Evolutionary conservation across 495 filamentous ascomycete species (phyloP).

Genomic region (Neurospora sp.): DNA sequence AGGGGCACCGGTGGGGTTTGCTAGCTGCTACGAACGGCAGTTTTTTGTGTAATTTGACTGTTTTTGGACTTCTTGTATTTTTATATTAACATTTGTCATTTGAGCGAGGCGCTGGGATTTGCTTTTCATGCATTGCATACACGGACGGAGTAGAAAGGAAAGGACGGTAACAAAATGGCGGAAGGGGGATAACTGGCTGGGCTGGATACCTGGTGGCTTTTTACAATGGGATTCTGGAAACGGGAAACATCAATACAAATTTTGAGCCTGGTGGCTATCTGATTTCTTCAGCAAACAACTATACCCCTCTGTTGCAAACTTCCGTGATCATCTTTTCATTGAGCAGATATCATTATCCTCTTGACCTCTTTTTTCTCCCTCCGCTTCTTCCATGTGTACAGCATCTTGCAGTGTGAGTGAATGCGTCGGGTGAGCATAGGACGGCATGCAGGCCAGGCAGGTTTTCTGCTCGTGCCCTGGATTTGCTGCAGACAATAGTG

Average conservation of each 20-base stretch:
- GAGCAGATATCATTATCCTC: not conserved
- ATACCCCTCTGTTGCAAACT: not conserved
- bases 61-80: not conserved
- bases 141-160: not conserved
- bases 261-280: not conserved
- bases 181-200: not conserved
- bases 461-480: not conserved
- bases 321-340: not conserved
- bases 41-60: not conserved
- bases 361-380: not conserved
- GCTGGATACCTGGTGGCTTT: not conserved
- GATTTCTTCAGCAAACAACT: not conserved
- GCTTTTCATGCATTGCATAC: not conserved
- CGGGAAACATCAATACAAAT: not conserved
- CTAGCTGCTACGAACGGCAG: not conserved
- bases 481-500: not conserved
- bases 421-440: not conserved
- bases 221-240: not conserved
- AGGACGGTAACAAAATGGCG: not conserved
- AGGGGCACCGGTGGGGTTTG: not conserved
- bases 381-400: not conserved
- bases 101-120: not conserved
- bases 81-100: not conserved
- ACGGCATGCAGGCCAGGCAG: not conserved
- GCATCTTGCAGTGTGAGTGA: not conserved